Evolutionary conservation across 306 rosid genomes (phyloP).

Genomic region (Pachyrhizus erosus): DNA sequence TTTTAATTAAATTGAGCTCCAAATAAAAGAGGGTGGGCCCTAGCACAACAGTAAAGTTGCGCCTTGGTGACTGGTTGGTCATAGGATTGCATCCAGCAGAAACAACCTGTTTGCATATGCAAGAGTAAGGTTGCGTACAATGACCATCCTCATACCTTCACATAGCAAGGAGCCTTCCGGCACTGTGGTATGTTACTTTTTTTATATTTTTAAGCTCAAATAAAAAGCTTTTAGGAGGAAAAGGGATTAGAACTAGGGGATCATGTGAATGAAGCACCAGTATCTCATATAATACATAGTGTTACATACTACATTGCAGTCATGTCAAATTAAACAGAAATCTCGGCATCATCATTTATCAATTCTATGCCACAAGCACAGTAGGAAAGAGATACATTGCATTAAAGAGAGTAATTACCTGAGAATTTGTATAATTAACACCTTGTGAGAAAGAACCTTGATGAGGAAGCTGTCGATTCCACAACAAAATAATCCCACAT

Average conservation of each 20-base stretch:
- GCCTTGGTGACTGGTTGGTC: too few relatives aligned
- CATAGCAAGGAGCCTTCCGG: too few relatives aligned
- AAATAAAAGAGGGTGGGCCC: too few relatives aligned
- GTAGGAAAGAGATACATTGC: conserved; percentile 9
- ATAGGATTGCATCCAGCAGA: too few relatives aligned
- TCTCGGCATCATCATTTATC: conserved; percentile 18
- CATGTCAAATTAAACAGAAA: neutral
- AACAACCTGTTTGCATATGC: too few relatives aligned
- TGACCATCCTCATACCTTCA: too few relatives aligned
- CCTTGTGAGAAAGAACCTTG: conserved; percentile 81
- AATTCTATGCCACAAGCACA: neutral
- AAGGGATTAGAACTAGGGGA: neutral
- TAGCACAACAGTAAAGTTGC: too few relatives aligned
- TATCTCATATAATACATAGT: too few relatives aligned
- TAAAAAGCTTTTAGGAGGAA: neutral
- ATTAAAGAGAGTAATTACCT: conserved; percentile 48
- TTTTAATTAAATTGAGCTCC: neutral
- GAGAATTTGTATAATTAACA: conserved; percentile 64
- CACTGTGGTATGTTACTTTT: too few relatives aligned
- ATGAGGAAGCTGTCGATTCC: conserved; percentile 57
- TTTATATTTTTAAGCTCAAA: too few relatives aligned
- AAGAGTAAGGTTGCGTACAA: too few relatives aligned
- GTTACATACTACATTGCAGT: conserved; percentile 10
- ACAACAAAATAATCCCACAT: conserved; percentile 37
- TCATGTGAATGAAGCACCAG: neutral